Evolutionary conservation across 2,329 filamentous ascomycete genomes (phyloP), one percentile per base, ranked within the genome.

Genomic region (Helotiales sp.): DNA sequence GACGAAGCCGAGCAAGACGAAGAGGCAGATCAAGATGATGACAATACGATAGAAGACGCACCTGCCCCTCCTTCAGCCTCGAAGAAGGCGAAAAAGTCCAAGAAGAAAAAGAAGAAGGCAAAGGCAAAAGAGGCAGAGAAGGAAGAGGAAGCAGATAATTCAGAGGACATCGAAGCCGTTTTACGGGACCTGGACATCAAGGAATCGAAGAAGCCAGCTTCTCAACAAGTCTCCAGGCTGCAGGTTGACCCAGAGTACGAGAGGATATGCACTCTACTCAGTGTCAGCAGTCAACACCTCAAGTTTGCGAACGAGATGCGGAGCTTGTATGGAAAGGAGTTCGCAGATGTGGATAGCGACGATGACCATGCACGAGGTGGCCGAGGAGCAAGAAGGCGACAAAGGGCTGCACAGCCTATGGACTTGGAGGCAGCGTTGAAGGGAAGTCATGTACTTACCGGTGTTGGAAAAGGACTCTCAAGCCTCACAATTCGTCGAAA

Each of bases 261-360:
- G 49, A 78, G 78, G 59, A 59, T 77, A 60, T 82, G 71, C 73
- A 75, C 79, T 19, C 72, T 89, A 12, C 75, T 90, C 0, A 75
- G 80, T 2, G 76, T 90, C 52, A 86, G 89, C 65, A 83, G 87
- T 0, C 83, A 89, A 64, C 85, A 92, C 66, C 81, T 99, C 10
- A 93, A 93, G 70, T 90, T 90, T 7, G 80, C 88, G 33, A 96
- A 96, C 68, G 95, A 99, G 76, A 97, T 99, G 91, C 88, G 85
- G 57, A 83, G 81, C 63, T 75, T 91, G 0, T 91, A 90, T 70
- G 88, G 88, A 4, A 63, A 82, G 81, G 61, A 84, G 25, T 85
- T 85, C 22, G 68, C 88, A 10, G 83, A 88, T 65, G 77, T 75
- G 29, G 71, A 75, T 40, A 78, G 83, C 52, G 78, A 83, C 51